These are phyloP conservation scores for Pichia sorboxylosa DNA, from an alignment of 1,139 yeast species.

Conservation along the genomic window DNA sequence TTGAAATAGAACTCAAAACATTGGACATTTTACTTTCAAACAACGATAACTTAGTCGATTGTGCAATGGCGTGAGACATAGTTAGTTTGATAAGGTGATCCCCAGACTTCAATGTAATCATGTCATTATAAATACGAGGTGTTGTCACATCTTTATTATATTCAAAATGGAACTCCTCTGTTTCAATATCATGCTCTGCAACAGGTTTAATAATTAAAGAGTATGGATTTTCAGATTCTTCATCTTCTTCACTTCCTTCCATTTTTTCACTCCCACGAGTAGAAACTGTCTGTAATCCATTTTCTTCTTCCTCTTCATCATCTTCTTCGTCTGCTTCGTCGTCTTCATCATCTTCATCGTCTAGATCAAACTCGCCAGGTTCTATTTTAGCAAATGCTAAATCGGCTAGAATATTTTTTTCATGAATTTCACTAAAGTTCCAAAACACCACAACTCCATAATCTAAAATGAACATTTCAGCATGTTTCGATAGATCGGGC, in stretches of 20 bases:
- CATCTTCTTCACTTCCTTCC: constrained; percentile 7
- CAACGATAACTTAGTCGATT: constrained; percentile 80
- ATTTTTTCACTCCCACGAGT: constrained; percentile 19
- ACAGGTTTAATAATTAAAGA: constrained; percentile 62
- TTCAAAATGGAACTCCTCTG: constrained; percentile 89
- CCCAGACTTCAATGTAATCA: constrained; percentile 81
- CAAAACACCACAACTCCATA: constrained; percentile 96
- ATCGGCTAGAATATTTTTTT: constrained; percentile 86
- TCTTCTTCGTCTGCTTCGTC: constrained; percentile 16
- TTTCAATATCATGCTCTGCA: constrained; percentile 83
- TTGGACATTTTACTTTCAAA: constrained; percentile 89
- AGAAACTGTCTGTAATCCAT: constrained; percentile 6
- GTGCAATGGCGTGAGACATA: constrained; percentile 94
- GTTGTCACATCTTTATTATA: constrained; percentile 71
- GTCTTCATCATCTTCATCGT: constrained; percentile 24
- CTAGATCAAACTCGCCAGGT: constrained; percentile 21
- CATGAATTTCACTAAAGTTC: constrained; percentile 90
- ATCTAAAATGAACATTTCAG: constrained; percentile 79
- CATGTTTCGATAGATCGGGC: constrained; percentile 59
- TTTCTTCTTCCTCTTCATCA: constrained; percentile 18
- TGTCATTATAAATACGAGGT: constrained; percentile 88
- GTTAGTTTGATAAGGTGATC: constrained; percentile 89
- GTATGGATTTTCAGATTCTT: constrained; percentile 9
- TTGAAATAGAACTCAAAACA: constrained; percentile 71
- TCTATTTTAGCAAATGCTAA: constrained; percentile 60